These are phyloP conservation scores for Penicillium mononematosum DNA, from an alignment of 495 filamentous ascomycete species.

Conservation along the genomic window DNA sequence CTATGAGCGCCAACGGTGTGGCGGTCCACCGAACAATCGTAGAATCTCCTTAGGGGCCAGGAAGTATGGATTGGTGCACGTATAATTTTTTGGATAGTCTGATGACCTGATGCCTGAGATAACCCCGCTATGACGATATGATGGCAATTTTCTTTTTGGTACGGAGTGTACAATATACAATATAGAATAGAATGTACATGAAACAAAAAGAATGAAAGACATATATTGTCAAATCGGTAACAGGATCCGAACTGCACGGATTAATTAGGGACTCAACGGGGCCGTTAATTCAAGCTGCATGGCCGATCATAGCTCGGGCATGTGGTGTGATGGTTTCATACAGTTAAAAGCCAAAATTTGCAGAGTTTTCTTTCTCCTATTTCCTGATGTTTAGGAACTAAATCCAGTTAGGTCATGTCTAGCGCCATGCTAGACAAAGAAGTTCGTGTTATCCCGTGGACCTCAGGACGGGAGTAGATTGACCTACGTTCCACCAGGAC, in stretches of 20 bases:
- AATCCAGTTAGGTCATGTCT: conserved; percentile 7
- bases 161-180: no score
- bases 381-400: background rate
- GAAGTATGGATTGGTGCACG: conserved; percentile 4
- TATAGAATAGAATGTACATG: background rate
- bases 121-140: conserved; percentile 9
- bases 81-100: background rate
- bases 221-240: conserved; percentile 15
- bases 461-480: background rate
- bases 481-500: background rate
- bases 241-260: conserved; percentile 20
- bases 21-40: conserved; percentile 14
- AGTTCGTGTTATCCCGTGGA: background rate
- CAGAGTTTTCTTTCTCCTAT: conserved; percentile 13
- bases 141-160: background rate
- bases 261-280: conserved; percentile 24
- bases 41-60: conserved; percentile 6
- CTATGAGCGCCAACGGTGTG: conserved; percentile 6
- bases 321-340: conserved; percentile 24
- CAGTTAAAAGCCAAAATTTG: conserved; percentile 1
- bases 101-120: conserved; percentile 6
- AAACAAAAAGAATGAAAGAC: background rate
- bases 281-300: conserved; percentile 25
- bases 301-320: conserved; percentile 19
- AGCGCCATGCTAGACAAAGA: conserved; percentile 13